These are phyloP conservation scores for Amanita pallidorosea DNA, from an alignment of 768 basidiomycete species.

Conservation along the genomic window DNA sequence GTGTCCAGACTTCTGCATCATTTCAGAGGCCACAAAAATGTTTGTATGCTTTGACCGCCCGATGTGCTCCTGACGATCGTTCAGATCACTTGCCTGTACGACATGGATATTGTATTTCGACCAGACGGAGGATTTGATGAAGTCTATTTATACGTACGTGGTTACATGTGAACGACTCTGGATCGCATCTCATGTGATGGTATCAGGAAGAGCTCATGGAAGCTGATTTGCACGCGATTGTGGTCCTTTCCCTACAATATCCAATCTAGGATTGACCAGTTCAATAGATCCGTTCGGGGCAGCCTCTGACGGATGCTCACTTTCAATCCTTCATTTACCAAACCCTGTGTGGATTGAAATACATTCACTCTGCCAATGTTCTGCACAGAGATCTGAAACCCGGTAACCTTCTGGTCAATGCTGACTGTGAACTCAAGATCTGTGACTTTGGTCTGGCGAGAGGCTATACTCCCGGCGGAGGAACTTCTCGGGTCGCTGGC, in stretches of 20 bases:
- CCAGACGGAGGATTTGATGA: slow-evolving; percentile 90
- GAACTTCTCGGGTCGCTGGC: slow-evolving; percentile 59
- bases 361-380: slow-evolving; percentile 97
- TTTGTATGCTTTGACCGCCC: slow-evolving; percentile 23
- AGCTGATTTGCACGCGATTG: slow-evolving; percentile 97
- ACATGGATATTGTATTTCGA: slow-evolving; percentile 96
- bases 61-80: slow-evolving; percentile 11
- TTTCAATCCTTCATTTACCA: slow-evolving; percentile 98
- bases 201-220: slow-evolving; percentile 98
- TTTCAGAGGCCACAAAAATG: slow-evolving; percentile 98
- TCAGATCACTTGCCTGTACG: slow-evolving; percentile 93
- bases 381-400: slow-evolving; percentile 94
- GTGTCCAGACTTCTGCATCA: slow-evolving; percentile 75
- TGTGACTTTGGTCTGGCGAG: slow-evolving; percentile 97
- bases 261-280: slow-evolving; percentile 2
- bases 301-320: slow-evolving; percentile 82
- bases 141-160: slow-evolving; percentile 81
- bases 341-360: slow-evolving; percentile 95
- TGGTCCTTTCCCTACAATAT: slow-evolving; percentile 22
- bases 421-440: slow-evolving; percentile 97
- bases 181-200: slow-evolving; percentile 5
- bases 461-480: slow-evolving; percentile 82
- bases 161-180: background rate
- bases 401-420: slow-evolving; percentile 92
- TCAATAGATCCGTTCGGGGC: slow-evolving; percentile 69